Evolutionary conservation across 495 filamentous ascomycete genomes (phyloP).

Genomic region (Sporormia fimetaria): DNA sequence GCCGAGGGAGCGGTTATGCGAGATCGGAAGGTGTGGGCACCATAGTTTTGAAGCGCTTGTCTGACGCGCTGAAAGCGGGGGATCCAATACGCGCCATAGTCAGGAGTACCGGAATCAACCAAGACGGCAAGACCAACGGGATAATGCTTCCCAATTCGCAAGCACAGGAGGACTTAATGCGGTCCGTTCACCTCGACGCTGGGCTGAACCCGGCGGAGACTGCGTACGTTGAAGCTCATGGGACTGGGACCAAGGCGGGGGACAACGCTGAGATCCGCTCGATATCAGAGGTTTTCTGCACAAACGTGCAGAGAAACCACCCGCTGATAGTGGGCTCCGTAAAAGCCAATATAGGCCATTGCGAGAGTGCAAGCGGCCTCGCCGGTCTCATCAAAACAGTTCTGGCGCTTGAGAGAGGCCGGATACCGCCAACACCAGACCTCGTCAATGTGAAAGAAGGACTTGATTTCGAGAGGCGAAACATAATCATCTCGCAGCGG

Average conservation of each 20-base stretch:
- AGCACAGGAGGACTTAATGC: slow-evolving; percentile 2
- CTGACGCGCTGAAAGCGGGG: slow-evolving; percentile 24
- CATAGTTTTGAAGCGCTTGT: slow-evolving; percentile 32
- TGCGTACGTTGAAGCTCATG: slow-evolving; percentile 8
- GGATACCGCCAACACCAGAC: neutral
- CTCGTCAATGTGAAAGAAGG: slow-evolving; percentile 4
- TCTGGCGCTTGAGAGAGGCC: neutral
- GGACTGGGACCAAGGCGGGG: slow-evolving; percentile 27
- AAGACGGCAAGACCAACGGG: slow-evolving; percentile 35
- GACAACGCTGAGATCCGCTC: slow-evolving; percentile 51
- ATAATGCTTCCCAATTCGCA: slow-evolving; percentile 3
- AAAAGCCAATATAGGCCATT: slow-evolving; percentile 43
- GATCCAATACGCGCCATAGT: slow-evolving; percentile 38
- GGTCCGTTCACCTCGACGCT: neutral
- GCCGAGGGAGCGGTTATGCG: slow-evolving; percentile 35
- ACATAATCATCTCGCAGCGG: neutral
- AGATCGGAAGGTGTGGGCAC: slow-evolving; percentile 36
- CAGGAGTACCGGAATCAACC: slow-evolving; percentile 34
- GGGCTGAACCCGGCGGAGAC: slow-evolving; percentile 23
- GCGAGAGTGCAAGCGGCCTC: slow-evolving; percentile 40
- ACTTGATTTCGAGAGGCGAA: neutral
- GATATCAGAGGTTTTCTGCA: slow-evolving; percentile 37
- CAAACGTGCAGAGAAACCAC: too few relatives aligned
- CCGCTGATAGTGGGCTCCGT: slow-evolving; percentile 26
- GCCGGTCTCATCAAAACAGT: slow-evolving; percentile 39